Evolutionary conservation across 129 eudicot genomes (phyloP).

Genomic region (Flaveria sonorensis): DNA sequence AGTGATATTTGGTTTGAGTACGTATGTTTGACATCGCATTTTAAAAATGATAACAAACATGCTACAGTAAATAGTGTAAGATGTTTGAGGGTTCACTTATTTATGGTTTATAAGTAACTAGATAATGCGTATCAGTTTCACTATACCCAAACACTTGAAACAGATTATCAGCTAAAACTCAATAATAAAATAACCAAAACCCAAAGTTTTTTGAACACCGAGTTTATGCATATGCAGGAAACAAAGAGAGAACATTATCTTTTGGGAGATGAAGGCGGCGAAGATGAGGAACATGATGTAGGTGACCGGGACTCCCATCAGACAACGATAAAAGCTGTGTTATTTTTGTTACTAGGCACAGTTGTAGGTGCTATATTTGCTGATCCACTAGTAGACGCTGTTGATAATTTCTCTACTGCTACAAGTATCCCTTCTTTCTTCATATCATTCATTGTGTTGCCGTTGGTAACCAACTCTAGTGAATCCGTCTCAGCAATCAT

Average conservation of each 20-base stretch:
- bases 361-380: conserved; percentile 77
- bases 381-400: conserved; percentile 83
- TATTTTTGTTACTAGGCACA: conserved; percentile 64
- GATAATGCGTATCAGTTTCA: no score
- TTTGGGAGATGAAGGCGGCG: conserved; percentile 51
- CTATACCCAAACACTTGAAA: no score
- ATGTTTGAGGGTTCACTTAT: no score
- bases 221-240: conserved; percentile 43
- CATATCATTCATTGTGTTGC: conserved; percentile 79
- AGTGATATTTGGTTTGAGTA: not conserved
- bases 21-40: no score
- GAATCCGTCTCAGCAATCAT: conserved; percentile 88
- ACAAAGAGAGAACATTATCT: conserved; percentile 59
- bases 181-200: not conserved
- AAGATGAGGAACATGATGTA: conserved; percentile 50
- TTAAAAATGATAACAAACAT: no score
- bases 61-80: no score
- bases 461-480: conserved; percentile 81
- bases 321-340: conserved; percentile 61
- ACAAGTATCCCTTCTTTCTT: conserved; percentile 81
- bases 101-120: no score
- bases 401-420: conserved; percentile 68
- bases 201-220: not conserved
- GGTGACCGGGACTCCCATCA: conserved; percentile 38
- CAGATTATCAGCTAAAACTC: no score